Base-by-base conservation (phyloP, 352 stramenopile species). In the Pythium aristosporum region DNA sequence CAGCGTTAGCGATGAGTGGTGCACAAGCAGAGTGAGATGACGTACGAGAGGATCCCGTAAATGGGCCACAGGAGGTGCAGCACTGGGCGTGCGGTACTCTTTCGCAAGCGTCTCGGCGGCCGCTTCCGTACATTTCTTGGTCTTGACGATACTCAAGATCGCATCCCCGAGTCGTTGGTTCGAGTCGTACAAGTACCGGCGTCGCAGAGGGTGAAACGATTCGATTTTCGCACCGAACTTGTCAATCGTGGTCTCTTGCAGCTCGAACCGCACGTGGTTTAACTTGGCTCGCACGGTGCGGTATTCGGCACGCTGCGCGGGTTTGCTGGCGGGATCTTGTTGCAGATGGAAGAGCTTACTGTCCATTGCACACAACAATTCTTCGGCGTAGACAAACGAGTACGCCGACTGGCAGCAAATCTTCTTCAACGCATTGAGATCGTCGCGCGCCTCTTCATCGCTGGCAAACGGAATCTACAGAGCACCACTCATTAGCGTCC, bases 321-420 rank as follows among this genome's bases (percentile, higher is more conserved):
- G 79, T 9, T 43, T 65, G 18, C 65, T 63, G 0, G 62, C 37
- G 12, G 64, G 30, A 47, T 83, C 65, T 30, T 75, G 75, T 39
- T 90, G 78, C 28, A 91, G 73, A 9, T 63, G 41, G 50, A 78
- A 88, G 28, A 94, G 61, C 50, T 92, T 84, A 63, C 80, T 71
- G 56, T 94, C 85, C 47, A 94, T 80, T 9, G 77, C 75, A 54
- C 78, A 88, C 1, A 96, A 65, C 20, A 94, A 63, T 59, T 94
- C 83, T 61, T 92, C 75, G 0, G 85, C 78, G 56, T 94, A 96
- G 30, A 92, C 58, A 53, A 89, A 94, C 51, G 85, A 96, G 61
- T 94, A 91, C 16, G 82, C 82, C 2, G 87, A 92, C 59, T 96
- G 87, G 39, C 80, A 92, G 67, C 87, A 94, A 23, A 93, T 82